Percentiles rank a stretch among this genome's conserved stretches.
Evolutionary conservation across 257 asterid species (phyloP).

Genomic region (Verbascum thapsus): DNA sequence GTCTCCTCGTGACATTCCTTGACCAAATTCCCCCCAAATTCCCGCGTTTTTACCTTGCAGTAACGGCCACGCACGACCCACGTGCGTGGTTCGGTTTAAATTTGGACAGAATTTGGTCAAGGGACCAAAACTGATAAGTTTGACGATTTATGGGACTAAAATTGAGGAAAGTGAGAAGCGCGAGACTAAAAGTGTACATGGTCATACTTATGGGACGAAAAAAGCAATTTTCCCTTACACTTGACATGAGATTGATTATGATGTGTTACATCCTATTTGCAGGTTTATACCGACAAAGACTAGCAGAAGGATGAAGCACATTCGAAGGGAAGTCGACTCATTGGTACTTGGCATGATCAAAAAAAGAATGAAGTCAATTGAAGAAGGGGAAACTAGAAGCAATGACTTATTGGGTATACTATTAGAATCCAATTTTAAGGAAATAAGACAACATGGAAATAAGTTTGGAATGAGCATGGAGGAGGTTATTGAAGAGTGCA

Average conservation of each 20-base stretch:
- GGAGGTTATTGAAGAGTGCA: slow-evolving; percentile 62
- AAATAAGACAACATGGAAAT: slow-evolving; percentile 37
- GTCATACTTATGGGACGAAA: background rate
- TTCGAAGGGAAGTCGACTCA: slow-evolving; percentile 41
- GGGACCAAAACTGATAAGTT: too few species aligned
- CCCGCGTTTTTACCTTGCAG: too few species aligned
- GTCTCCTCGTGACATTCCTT: too few species aligned
- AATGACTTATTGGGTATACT: slow-evolving; percentile 46
- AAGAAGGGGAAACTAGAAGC: slow-evolving; percentile 39
- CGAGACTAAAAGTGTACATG: too few species aligned
- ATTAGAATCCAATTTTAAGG: slow-evolving; percentile 45
- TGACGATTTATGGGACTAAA: too few species aligned
- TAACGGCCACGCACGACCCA: too few species aligned
- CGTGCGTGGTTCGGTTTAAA: too few species aligned
- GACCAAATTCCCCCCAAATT: too few species aligned
- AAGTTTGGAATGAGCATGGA: slow-evolving; percentile 44
- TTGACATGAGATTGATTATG: too few species aligned
- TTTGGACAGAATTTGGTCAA: too few species aligned
- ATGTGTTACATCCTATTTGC: too few species aligned
- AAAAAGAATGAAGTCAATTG: slow-evolving; percentile 40
- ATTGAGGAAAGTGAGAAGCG: too few species aligned
- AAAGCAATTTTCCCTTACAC: background rate
- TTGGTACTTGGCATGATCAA: slow-evolving; percentile 39
- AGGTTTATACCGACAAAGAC: slow-evolving; percentile 55
- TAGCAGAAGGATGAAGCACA: slow-evolving; percentile 44